Base-by-base conservation (phyloP, 345 rosid species). In the Sisymbrium altissimum region DNA sequence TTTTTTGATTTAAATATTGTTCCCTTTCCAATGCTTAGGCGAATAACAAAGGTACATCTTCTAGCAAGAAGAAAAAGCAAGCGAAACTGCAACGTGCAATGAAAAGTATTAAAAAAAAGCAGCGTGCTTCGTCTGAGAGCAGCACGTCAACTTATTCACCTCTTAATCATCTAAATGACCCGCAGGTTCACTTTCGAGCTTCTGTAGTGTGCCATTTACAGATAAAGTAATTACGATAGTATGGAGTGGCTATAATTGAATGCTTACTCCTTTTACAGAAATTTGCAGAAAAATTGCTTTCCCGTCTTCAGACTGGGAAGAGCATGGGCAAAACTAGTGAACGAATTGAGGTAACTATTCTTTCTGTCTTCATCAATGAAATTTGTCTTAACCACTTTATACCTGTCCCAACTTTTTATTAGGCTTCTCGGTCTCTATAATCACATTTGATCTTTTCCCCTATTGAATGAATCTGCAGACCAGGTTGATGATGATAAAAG, bases 11-110 rank as follows among this genome's bases (percentile, higher is more conserved):
- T 30, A 7, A 38, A 44, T 71, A 7, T 6, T 17, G 33, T 56
- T 21, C 3, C 29, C 56, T n/a, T 29, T 72, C 64, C 3, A 29
- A 65, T 70, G 83, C 64, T 46, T 77, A 90, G 98, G 99, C 98
- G 32, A 74, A 71, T 62, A 84, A 89, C 83, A 84, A 85, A 79
- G 98, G 97, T 61, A 95, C 98, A 23, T 65, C 79, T 65, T 72
- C 97, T 68, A 92, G 97, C 84, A 95, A 95, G 88, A 95, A 87
- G 86, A 90, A 92, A 80, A 95, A 92, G 91, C 83, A 92, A 82
- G 99, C 99, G 59, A 95, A 92, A 79, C 79, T 95, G 81, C 87
- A 86, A 79, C 92, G 97, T 64, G 94, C 86, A 23, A 62, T 86
- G 56, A 83, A 87, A 45, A 90, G 85, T 87, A 86, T 95, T 84